Evolutionary conservation across 2,329 filamentous ascomycete genomes (phyloP).

Genomic region (Sporothrix humicola): DNA sequence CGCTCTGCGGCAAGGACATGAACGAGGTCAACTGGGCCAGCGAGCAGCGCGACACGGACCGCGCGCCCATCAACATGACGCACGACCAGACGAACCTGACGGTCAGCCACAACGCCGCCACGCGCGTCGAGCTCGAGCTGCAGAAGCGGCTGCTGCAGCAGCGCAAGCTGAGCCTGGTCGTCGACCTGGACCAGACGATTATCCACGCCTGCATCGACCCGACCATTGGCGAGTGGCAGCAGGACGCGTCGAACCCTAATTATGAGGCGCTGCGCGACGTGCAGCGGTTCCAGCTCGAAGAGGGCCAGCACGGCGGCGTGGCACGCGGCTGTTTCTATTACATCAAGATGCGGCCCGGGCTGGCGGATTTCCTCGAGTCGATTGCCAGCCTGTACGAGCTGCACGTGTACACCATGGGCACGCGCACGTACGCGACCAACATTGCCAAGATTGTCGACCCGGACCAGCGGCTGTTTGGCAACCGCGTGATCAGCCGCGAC

Average conservation of each 20-base stretch:
- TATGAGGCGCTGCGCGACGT: conserved; percentile 90
- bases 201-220: conserved; percentile 98
- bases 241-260: conserved; percentile 86
- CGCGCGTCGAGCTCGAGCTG: conserved; percentile 80
- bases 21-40: conserved; percentile 86
- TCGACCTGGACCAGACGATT: conserved; percentile 97
- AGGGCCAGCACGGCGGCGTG: conserved; percentile 72
- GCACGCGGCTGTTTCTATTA: conserved; percentile 89
- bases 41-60: conserved; percentile 76
- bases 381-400: conserved; percentile 86
- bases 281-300: conserved; percentile 86
- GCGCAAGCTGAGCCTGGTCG: conserved; percentile 88
- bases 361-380: conserved; percentile 78
- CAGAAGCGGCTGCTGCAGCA: conserved; percentile 81
- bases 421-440: conserved; percentile 89
- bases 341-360: conserved; percentile 92
- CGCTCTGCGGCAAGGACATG: conserved; percentile 94
- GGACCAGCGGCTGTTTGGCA: conserved; percentile 84
- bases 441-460: conserved; percentile 95
- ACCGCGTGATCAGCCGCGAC: conserved; percentile 93
- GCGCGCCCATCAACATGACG: conserved; percentile 91
- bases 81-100: conserved; percentile 88
- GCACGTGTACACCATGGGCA: conserved; percentile 99
- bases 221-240: conserved; percentile 94
- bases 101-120: conserved; percentile 82